These are phyloP conservation scores for Leishmania major DNA, from an alignment of 208 protist species.

Conservation along the genomic window DNA sequence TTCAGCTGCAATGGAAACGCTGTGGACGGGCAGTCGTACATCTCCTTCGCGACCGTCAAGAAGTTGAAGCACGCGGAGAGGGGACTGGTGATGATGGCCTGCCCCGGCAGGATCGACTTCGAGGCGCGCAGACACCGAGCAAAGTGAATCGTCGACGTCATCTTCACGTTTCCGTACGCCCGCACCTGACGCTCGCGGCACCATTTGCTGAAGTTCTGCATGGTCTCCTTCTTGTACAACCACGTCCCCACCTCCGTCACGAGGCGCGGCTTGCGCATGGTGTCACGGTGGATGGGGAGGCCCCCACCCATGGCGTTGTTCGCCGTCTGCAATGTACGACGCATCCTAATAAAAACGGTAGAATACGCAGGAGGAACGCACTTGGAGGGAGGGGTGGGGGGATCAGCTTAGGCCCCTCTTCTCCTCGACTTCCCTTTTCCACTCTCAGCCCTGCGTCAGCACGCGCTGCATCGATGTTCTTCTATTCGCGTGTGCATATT, in stretches of 20 bases:
- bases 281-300: constrained; percentile 63
- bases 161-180: constrained; percentile 76
- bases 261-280: constrained; percentile 54
- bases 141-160: constrained; percentile 70
- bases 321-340: constrained; percentile 15
- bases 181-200: constrained; percentile 67
- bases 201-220: constrained; percentile 69
- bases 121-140: constrained; percentile 73
- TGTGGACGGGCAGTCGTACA: constrained; percentile 42
- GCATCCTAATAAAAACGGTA: constrained; percentile 6
- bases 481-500: no score
- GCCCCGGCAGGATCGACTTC: constrained; percentile 51
- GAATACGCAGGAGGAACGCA: background rate
- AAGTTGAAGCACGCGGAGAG: constrained; percentile 79
- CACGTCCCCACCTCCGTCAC: constrained; percentile 78
- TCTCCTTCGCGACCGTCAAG: constrained; percentile 68
- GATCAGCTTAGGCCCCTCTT: background rate
- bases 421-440: background rate
- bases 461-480: background rate
- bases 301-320: constrained; percentile 12
- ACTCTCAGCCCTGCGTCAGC: background rate
- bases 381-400: background rate
- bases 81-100: constrained; percentile 81
- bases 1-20: constrained; percentile 80
- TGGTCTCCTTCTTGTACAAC: constrained; percentile 80